Percentiles rank a stretch among this genome's conserved stretches.
These are phyloP conservation scores for Entomortierella parvispora DNA, from an alignment of 192 early-diverging fungal genomes.

Conservation along the genomic window DNA sequence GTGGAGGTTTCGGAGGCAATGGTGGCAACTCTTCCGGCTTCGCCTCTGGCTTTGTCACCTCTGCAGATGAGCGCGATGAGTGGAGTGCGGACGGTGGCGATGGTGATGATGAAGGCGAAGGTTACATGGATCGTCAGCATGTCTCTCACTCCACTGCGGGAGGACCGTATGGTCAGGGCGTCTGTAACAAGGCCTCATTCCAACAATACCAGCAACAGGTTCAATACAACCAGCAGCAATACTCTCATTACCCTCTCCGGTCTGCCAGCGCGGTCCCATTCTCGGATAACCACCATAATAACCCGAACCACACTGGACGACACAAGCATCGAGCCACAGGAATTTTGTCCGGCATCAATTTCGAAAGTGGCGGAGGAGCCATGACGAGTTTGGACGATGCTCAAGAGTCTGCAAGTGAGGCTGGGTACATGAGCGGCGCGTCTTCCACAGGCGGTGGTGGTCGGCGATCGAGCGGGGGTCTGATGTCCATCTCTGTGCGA, in stretches of 20 bases:
- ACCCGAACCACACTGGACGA: background rate
- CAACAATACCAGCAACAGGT: constrained; percentile 19
- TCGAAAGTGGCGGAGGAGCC: constrained; percentile 36
- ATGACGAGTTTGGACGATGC: constrained; percentile 44
- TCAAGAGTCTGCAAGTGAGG: constrained; percentile 34
- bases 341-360: constrained; percentile 37
- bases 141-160: background rate
- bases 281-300: background rate
- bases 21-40: background rate
- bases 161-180: background rate
- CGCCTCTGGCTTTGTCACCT: constrained; percentile 29
- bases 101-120: constrained; percentile 44
- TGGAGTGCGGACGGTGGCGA: constrained; percentile 47
- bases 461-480: background rate
- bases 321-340: constrained; percentile 45
- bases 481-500: background rate
- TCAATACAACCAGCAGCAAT: constrained; percentile 30
- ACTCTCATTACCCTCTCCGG: constrained; percentile 18
- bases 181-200: background rate
- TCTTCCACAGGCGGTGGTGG: constrained; percentile 12
- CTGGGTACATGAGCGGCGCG: constrained; percentile 30
- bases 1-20: background rate
- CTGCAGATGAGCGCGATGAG: constrained; percentile 49
- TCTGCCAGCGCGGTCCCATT: constrained; percentile 39
- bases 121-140: constrained; percentile 13